Percentiles rank a stretch among this genome's conserved stretches.
Evolutionary conservation across 148 eudicot genomes (phyloP).

Genomic region (Vaccinium vitisidaea): DNA sequence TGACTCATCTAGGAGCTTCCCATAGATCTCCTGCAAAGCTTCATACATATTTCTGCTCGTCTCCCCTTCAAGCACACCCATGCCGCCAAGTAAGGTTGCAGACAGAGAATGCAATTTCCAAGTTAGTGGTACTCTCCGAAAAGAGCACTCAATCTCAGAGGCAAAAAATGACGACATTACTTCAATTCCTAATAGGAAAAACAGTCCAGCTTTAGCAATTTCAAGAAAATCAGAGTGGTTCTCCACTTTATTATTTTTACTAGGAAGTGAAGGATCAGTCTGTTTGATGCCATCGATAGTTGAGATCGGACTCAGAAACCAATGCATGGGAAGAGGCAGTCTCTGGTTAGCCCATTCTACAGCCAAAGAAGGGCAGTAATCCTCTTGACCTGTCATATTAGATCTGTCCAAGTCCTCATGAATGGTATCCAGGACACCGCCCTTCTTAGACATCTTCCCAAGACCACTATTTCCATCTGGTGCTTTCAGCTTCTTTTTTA

Average conservation of each 20-base stretch:
- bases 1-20: constrained; percentile 55
- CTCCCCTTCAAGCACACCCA: constrained; percentile 76
- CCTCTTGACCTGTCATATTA: constrained; percentile 19
- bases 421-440: constrained; percentile 56
- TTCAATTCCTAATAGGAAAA: constrained; percentile 82
- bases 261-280: constrained; percentile 20
- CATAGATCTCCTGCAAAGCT: constrained; percentile 69
- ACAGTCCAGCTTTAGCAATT: constrained; percentile 76
- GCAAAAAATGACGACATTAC: constrained; percentile 48
- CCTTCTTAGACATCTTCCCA: constrained; percentile 23
- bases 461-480: constrained; percentile 18
- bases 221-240: constrained; percentile 37
- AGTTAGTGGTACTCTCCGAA: constrained; percentile 50
- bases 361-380: constrained; percentile 32
- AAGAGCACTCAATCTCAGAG: constrained; percentile 35
- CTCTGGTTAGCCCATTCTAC: constrained; percentile 89
- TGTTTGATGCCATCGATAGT: constrained; percentile 30
- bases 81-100: constrained; percentile 55
- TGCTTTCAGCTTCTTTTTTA: constrained; percentile 46
- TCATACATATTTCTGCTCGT: constrained; percentile 61
- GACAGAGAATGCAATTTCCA: constrained; percentile 95
- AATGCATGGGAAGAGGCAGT: constrained; percentile 79
- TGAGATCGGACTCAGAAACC: constrained; percentile 82
- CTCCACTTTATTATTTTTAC: constrained; percentile 9
- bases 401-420: constrained; percentile 55